These are phyloP conservation scores for Cytospora schulzeri DNA, from an alignment of 2,329 filamentous ascomycete species.

Conservation along the genomic window DNA sequence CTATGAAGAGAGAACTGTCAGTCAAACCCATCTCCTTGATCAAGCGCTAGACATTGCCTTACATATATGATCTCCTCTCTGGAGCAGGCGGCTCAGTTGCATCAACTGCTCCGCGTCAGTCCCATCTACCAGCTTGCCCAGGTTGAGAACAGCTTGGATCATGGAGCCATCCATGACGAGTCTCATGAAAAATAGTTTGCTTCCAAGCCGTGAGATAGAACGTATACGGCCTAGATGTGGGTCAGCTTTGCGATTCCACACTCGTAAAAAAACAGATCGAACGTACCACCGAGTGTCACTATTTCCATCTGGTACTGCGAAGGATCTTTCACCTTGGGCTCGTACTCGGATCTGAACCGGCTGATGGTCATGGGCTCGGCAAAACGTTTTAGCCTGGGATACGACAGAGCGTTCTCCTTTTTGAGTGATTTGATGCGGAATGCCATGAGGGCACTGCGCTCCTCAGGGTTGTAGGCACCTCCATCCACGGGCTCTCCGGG, in stretches of 20 bases:
- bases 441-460: conserved; percentile 28
- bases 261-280: conserved; percentile 31
- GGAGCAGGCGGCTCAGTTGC: conserved; percentile 65
- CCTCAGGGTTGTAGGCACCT: conserved; percentile 20
- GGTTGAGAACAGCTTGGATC: conserved; percentile 77
- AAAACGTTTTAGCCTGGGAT: conserved; percentile 52
- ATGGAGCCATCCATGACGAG: conserved; percentile 71
- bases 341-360: conserved; percentile 41
- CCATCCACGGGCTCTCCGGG: conserved; percentile 1
- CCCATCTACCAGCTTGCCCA: conserved; percentile 49
- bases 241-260: conserved; percentile 26
- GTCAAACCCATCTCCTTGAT: conserved; percentile 27
- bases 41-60: conserved; percentile 42
- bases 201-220: conserved; percentile 70
- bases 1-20: conserved; percentile 43
- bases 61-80: conserved; percentile 84
- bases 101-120: conserved; percentile 52
- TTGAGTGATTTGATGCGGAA: conserved; percentile 55
- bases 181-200: conserved; percentile 83
- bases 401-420: conserved; percentile 51
- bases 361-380: conserved; percentile 41
- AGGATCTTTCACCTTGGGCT: conserved; percentile 35
- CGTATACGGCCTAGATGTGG: conserved; percentile 66
- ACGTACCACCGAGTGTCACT: conserved; percentile 19
- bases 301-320: conserved; percentile 9